Conservation (phyloP, 805 yeast species). For the Metschnikowia lachancei region DNA sequence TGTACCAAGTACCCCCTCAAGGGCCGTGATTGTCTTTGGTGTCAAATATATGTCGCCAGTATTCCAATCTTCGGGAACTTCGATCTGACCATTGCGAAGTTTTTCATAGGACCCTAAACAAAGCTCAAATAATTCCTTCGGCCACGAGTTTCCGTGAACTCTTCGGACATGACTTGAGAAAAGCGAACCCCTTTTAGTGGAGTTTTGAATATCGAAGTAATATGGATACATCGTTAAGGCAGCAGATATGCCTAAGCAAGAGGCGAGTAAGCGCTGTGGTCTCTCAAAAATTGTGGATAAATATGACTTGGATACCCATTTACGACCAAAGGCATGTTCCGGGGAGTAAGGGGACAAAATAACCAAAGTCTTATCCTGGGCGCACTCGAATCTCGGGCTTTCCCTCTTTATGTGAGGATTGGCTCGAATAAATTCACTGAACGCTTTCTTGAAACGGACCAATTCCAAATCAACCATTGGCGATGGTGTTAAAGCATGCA, state of each 20-base stretch:
- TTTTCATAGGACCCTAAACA: constrained; percentile 59
- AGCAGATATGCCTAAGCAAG: constrained; percentile 74
- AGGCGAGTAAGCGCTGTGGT: constrained; percentile 75
- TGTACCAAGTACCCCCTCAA: constrained; percentile 76
- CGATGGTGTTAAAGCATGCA: constrained; percentile 30
- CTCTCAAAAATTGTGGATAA: constrained; percentile 72
- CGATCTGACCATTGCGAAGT: constrained; percentile 52
- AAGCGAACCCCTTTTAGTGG: constrained; percentile 48
- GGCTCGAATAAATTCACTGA: constrained; percentile 41
- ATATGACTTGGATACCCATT: constrained; percentile 72
- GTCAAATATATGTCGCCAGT: constrained; percentile 77
- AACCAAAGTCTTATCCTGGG: constrained; percentile 51
- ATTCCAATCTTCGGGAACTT: constrained; percentile 80
- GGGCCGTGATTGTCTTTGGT: constrained; percentile 62
- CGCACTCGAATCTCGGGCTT: constrained; percentile 36
- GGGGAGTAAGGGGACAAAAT: constrained; percentile 68
- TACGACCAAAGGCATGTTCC: constrained; percentile 69
- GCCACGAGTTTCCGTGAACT: constrained; percentile 79
- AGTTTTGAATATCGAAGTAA: constrained; percentile 48
- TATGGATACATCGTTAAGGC: constrained; percentile 69
- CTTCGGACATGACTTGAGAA: constrained; percentile 58
- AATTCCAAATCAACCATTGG: constrained; percentile 36
- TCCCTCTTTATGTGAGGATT: constrained; percentile 43
- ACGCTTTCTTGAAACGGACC: constrained; percentile 39
- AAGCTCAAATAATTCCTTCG: constrained; percentile 51